Base-by-base conservation (phyloP, 2,329 filamentous ascomycete species). In the Aspergillus pseudoglaucus region DNA sequence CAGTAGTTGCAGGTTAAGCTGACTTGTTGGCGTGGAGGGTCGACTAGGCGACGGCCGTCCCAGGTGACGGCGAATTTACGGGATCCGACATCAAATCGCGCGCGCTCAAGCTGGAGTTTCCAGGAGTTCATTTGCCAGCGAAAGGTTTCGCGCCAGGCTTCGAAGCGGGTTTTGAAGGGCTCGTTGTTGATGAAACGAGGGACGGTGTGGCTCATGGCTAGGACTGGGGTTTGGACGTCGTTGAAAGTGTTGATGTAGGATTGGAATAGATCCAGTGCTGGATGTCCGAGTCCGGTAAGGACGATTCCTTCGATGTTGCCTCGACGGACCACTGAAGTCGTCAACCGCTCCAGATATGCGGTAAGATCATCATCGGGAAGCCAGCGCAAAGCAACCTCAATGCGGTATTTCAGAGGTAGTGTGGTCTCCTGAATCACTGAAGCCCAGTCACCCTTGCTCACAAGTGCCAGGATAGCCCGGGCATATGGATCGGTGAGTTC, bases 251-350 rank as follows among this genome's bases (percentile, higher is more conserved):
- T 71, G 50, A 84, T 77, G 59, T 83, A 83, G 6, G 75, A 77
- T 55, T 80, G 75, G 52, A 85, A 78, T 32, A 85, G 72, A 42
- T 80, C 76, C 62, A 84, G 75, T 3, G 76, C 75, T 47, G 73
- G 70, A 48, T 81, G 75, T 3, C 75, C 75, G 6, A 84, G 72
- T 6, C 82, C 82, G 0, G 82, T 85, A 7, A 85, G 72, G 12
- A 83, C 67, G 6, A 84, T 69, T 8, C 81, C 82, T 65, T 83
- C 79, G 45, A 82, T 75, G 54, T 83, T 75, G 23, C 82, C 82
- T 47, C 75, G 69, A 2, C 65, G 63, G 43, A 81, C 73, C 20
- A 73, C 74, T 35, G 77, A 70, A 18, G 69, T 60, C 1, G 76
- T 80, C 5, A 73, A 72, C 33, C 79, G 73, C 38, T 75, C 71